Evolutionary conservation across 2,329 filamentous ascomycete species (phyloP).

Genomic region (Phymatotrichopsis omnivora): DNA sequence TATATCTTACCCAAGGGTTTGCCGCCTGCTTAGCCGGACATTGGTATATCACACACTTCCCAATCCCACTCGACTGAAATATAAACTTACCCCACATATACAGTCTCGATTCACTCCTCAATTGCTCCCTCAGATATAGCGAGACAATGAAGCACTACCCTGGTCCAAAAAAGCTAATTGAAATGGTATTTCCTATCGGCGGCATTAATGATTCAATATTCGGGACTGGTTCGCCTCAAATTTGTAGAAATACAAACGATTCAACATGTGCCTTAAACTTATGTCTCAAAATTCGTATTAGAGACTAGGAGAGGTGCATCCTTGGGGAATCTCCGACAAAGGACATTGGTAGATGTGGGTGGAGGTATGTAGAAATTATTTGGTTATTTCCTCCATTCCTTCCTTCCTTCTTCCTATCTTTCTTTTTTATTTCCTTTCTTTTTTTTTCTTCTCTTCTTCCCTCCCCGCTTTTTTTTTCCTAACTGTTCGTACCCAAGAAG

Average conservation of each 20-base stretch:
- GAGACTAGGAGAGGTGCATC: slow-evolving; percentile 8
- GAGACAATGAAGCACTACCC: slow-evolving; percentile 15
- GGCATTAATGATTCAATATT: not conserved
- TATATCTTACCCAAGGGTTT: slow-evolving; percentile 1
- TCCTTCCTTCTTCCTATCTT: not conserved
- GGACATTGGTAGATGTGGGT: slow-evolving; percentile 7
- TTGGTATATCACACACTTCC: not conserved
- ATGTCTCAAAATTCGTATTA: slow-evolving; percentile 5
- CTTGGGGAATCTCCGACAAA: slow-evolving; percentile 8
- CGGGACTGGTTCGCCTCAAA: slow-evolving; percentile 4
- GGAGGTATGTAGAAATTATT: slow-evolving; percentile 4
- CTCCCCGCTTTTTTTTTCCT: not conserved
- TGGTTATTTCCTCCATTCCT: not conserved
- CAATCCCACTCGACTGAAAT: not conserved
- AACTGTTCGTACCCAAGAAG: slow-evolving; percentile 3
- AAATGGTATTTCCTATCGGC: slow-evolving; percentile 9
- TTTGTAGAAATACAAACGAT: not conserved
- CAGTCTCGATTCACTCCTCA: not conserved
- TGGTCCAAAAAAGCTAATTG: not conserved
- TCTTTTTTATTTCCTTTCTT: not conserved
- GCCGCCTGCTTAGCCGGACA: not conserved
- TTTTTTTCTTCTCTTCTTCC: not conserved
- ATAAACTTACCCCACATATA: not conserved
- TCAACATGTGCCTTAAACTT: slow-evolving; percentile 9
- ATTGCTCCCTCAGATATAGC: not conserved